Evolutionary conservation across 2,329 filamentous ascomycete species (phyloP).

Genomic region (Fusarium lateritium): DNA sequence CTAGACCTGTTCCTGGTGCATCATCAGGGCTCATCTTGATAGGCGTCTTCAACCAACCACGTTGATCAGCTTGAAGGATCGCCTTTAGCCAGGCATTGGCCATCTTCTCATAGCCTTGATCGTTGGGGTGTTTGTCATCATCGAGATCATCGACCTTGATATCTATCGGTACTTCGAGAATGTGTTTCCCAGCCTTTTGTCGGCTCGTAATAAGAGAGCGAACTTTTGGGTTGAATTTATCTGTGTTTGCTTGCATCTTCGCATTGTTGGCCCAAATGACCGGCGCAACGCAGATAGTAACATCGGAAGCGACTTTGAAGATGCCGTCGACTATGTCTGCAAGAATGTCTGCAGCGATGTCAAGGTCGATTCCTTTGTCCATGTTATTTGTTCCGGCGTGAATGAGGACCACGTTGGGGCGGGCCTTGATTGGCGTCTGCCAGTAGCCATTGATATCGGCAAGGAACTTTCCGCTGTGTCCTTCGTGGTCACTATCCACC

Average conservation of each 20-base stretch:
- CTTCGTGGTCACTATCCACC: slow-evolving; percentile 31
- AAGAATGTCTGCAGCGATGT: slow-evolving; percentile 11
- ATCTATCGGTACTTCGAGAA: slow-evolving; percentile 29
- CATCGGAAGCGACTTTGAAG: slow-evolving; percentile 31
- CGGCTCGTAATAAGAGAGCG: slow-evolving; percentile 5
- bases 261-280: slow-evolving; percentile 37
- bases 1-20: slow-evolving; percentile 24
- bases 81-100: slow-evolving; percentile 34
- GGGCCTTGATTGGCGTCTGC: slow-evolving; percentile 29
- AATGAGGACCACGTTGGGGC: slow-evolving; percentile 35
- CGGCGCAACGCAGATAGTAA: slow-evolving; percentile 28
- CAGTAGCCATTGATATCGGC: slow-evolving; percentile 31
- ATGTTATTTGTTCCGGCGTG: slow-evolving; percentile 42
- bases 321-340: slow-evolving; percentile 26
- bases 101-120: slow-evolving; percentile 40
- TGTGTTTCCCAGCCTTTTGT: slow-evolving; percentile 20
- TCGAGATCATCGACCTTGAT: slow-evolving; percentile 25
- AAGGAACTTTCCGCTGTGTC: slow-evolving; percentile 31
- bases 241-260: slow-evolving; percentile 33
- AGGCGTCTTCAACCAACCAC: slow-evolving; percentile 34
- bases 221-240: slow-evolving; percentile 29
- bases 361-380: slow-evolving; percentile 21
- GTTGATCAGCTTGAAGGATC: slow-evolving; percentile 26
- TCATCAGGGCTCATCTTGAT: slow-evolving; percentile 15
- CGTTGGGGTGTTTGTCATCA: slow-evolving; percentile 35